A percentile compares a stretch with the other conserved stretches of the same genome.
Evolutionary conservation across 495 filamentous ascomycete species (phyloP).

Genomic region (Aspergillus carlsbadensis): DNA sequence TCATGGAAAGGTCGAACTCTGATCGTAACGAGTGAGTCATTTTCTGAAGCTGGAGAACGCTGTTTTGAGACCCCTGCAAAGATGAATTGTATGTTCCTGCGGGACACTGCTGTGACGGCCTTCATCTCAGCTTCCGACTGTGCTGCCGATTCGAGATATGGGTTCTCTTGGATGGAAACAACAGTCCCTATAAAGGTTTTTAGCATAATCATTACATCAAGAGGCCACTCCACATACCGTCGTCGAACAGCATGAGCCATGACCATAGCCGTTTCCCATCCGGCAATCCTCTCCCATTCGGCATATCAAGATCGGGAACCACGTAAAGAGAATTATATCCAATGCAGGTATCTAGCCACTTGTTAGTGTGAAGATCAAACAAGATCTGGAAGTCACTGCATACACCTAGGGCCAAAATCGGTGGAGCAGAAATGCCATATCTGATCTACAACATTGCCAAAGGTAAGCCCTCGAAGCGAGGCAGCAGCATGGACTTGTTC

Average conservation of each 20-base stretch:
- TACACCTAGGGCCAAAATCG: slow-evolving; percentile 59
- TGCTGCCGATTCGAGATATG: slow-evolving; percentile 44
- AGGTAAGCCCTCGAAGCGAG: slow-evolving; percentile 33
- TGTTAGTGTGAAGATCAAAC: neutral
- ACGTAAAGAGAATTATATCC: slow-evolving; percentile 80
- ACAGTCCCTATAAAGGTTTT: slow-evolving; percentile 58
- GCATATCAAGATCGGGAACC: slow-evolving; percentile 33
- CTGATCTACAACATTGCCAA: slow-evolving; percentile 53
- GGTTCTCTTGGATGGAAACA: slow-evolving; percentile 74
- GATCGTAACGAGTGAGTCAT: slow-evolving; percentile 48
- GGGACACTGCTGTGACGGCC: slow-evolving; percentile 51
- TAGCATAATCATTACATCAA: neutral
- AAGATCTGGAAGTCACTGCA: neutral
- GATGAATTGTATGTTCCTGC: slow-evolving; percentile 68
- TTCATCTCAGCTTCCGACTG: slow-evolving; percentile 29
- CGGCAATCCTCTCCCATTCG: slow-evolving; percentile 51
- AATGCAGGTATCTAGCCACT: slow-evolving; percentile 64
- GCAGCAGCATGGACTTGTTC: slow-evolving; percentile 25
- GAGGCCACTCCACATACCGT: slow-evolving; percentile 49
- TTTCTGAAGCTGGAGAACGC: slow-evolving; percentile 39
- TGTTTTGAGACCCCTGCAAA: slow-evolving; percentile 67
- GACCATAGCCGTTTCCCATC: slow-evolving; percentile 68
- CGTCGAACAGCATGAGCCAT: slow-evolving; percentile 80
- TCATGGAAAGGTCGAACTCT: slow-evolving; percentile 46
- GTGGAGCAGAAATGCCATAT: slow-evolving; percentile 67